A percentile compares a stretch with the other conserved stretches of the same genome.
phyloP scores from a whole-genome alignment of 257 asterid species.

The Nicotiana benthamiana region DNA sequence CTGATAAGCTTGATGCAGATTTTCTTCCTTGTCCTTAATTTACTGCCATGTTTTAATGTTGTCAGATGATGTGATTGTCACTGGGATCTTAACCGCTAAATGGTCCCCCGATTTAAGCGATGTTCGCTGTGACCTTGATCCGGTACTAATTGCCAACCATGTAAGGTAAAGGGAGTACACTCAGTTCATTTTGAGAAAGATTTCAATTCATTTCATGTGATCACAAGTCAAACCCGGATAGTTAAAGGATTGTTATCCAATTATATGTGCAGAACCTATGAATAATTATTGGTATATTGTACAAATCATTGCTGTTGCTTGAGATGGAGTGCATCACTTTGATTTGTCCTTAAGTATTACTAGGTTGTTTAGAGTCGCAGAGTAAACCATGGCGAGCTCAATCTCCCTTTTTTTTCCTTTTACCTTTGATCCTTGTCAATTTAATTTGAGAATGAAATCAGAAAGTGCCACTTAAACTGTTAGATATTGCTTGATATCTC shows the following conservation, averaged over 20 bases:
- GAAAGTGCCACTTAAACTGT: not conserved
- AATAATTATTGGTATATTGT: not conserved
- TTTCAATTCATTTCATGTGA: not conserved
- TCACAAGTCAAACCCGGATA: not conserved
- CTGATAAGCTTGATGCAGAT: not conserved
- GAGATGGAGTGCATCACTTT: not conserved
- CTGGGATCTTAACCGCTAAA: conserved; percentile 86
- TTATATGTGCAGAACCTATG: not conserved
- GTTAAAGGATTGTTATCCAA: not conserved
- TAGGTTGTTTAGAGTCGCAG: not conserved
- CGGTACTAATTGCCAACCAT: conserved; percentile 80
- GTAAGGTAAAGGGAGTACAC: conserved; percentile 48
- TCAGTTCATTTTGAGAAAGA: not conserved
- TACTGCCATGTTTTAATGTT: conserved; percentile 14
- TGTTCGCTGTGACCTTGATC: conserved; percentile 98
- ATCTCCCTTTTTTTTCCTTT: not conserved
- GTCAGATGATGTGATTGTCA: conserved; percentile 86
- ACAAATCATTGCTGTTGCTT: not conserved
- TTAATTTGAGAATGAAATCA: not conserved
- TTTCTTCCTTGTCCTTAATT: not conserved
- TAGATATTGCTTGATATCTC: not conserved
- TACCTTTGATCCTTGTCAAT: not conserved
- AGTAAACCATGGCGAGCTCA: not conserved
- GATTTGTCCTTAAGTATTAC: not conserved
- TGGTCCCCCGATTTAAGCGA: conserved; percentile 80